Evolutionary conservation across 2,329 filamentous ascomycete genomes (phyloP).

Genomic region (Fusarium oxysporum): DNA sequence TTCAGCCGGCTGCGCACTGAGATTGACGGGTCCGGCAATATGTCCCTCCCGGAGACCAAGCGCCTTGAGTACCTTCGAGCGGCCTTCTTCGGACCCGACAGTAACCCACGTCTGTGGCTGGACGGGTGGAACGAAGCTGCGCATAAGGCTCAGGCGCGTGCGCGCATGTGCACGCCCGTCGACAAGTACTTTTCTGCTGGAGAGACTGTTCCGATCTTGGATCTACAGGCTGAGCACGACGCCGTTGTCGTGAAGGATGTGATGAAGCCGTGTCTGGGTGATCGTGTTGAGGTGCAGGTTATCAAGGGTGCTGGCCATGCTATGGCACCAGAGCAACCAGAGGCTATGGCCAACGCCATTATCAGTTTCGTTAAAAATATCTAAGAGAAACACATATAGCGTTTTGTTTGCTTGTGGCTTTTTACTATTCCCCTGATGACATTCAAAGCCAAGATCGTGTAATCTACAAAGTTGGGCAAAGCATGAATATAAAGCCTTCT

Average conservation of each 20-base stretch:
- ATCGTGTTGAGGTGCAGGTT: background rate
- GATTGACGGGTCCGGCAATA: background rate
- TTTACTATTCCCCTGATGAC: background rate
- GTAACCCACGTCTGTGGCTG: background rate
- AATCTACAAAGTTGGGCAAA: too few relatives aligned
- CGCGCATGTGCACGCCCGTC: background rate
- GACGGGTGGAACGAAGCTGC: background rate
- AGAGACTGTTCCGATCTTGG: background rate
- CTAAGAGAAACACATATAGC: fast-evolving
- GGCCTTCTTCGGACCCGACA: background rate
- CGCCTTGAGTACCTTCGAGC: background rate
- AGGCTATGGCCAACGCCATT: background rate
- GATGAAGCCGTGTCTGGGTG: background rate
- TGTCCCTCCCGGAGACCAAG: background rate
- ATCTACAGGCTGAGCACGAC: background rate
- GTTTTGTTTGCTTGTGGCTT: background rate
- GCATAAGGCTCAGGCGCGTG: background rate
- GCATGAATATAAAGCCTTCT: too few relatives aligned
- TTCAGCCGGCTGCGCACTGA: background rate
- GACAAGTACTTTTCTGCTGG: background rate
- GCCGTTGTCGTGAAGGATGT: background rate
- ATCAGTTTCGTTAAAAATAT: background rate
- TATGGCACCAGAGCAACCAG: background rate
- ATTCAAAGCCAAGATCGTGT: too few relatives aligned
- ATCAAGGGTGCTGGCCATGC: background rate